phyloP scores from a whole-genome alignment of 1,139 yeast genomes.

The Komagataea norvegica region DNA sequence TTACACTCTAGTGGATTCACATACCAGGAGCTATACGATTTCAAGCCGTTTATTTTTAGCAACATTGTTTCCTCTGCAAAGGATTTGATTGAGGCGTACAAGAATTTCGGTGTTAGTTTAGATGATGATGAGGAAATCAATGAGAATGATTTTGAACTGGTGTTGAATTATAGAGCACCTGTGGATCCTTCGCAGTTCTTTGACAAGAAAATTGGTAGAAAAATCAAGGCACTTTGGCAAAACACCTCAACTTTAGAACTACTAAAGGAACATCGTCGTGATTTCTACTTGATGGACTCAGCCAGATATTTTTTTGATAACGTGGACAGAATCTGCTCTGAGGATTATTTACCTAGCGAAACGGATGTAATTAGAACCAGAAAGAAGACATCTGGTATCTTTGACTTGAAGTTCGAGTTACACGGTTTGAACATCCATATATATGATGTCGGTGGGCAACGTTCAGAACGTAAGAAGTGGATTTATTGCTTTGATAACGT shows the following conservation, averaged over 20 bases:
- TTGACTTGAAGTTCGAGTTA: slow-evolving; percentile 75
- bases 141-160: slow-evolving; percentile 41
- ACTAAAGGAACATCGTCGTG: slow-evolving; percentile 57
- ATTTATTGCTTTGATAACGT: slow-evolving; percentile 94
- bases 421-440: slow-evolving; percentile 73
- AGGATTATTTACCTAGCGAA: slow-evolving; percentile 64
- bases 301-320: slow-evolving; percentile 76
- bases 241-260: slow-evolving; percentile 56
- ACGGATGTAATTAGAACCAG: slow-evolving; percentile 82
- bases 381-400: slow-evolving; percentile 90
- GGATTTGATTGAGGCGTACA: slow-evolving; percentile 42
- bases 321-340: slow-evolving; percentile 54
- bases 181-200: slow-evolving; percentile 45
- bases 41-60: slow-evolving; percentile 64
- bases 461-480: slow-evolving; percentile 93
- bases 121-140: slow-evolving; percentile 26
- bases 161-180: slow-evolving; percentile 32
- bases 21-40: slow-evolving; percentile 57
- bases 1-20: slow-evolving; percentile 68
- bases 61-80: slow-evolving; percentile 66
- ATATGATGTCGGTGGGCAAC: slow-evolving; percentile 92
- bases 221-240: slow-evolving; percentile 49
- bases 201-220: slow-evolving; percentile 40
- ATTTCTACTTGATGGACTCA: slow-evolving; percentile 83
- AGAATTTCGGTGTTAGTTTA: slow-evolving; percentile 25